Conservation (phyloP, 306 rosid genomes). For the Cucurbita ficifolia region DNA sequence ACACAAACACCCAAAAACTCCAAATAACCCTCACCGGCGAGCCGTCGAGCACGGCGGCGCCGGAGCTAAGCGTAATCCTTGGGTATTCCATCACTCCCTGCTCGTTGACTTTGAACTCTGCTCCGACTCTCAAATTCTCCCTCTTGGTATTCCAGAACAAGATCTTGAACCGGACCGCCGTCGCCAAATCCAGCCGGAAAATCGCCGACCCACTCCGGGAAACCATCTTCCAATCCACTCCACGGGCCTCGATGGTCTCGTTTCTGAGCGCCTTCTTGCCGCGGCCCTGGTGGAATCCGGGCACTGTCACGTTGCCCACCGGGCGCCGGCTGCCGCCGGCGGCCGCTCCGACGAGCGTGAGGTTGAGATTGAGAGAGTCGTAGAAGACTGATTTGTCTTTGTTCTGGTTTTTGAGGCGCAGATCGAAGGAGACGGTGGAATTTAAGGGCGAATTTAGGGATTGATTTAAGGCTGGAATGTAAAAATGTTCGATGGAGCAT, state of each 20-base stretch:
- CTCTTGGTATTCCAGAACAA: constrained; percentile 49
- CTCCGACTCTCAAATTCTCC: constrained; percentile 30
- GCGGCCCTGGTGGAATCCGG: constrained; percentile 58
- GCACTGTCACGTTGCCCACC: constrained; percentile 15
- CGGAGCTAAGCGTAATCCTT: constrained; percentile 40
- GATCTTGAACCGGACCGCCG: constrained; percentile 63
- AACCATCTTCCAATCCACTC: constrained; percentile 18
- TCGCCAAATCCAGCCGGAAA: constrained; percentile 41
- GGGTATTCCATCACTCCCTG: constrained; percentile 16
- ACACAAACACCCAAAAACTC: constrained; percentile 13
- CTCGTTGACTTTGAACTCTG: constrained; percentile 25
- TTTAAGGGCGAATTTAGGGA: constrained; percentile 24
- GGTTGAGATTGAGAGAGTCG: constrained; percentile 28
- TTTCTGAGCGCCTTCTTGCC: constrained; percentile 30
- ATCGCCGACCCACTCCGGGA: not conserved
- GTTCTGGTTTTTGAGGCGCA: constrained; percentile 35
- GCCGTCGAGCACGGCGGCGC: constrained; percentile 14
- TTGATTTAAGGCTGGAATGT: constrained; percentile 57
- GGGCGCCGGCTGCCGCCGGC: not conserved
- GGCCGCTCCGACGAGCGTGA: constrained; percentile 18
- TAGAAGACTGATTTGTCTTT: constrained; percentile 61
- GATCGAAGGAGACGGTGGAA: constrained; percentile 17
- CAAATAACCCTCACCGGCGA: constrained; percentile 20
- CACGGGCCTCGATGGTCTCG: not conserved
- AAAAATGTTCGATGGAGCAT: constrained; percentile 25